Evolutionary conservation across 495 filamentous ascomycete genomes (phyloP), one percentile per base, ranked within the genome.

Genomic region (Aspergillus homomorphus): DNA sequence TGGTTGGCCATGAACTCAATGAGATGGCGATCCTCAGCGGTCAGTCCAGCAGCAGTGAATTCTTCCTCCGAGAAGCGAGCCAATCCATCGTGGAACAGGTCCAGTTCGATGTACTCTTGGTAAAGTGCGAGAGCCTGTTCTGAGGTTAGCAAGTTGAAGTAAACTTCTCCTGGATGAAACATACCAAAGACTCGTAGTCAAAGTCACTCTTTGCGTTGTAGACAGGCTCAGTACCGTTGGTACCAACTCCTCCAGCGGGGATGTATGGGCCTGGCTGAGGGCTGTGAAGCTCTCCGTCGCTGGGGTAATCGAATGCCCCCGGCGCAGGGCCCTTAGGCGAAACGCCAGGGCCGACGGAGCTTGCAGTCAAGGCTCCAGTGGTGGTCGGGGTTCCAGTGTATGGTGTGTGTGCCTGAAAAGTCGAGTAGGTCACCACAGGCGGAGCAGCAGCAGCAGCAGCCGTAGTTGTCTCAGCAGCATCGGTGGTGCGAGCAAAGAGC

Each of bases 1-100:
- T 96, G 91, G 42, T 91, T 72, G 2, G 89, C 89, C 92, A 95
- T 95, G 74, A 88, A 93, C 51, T 87, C 74, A 42, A 96, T 88
- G 28, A 94, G 73, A 51, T 75, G 83, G 26, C 87, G 80, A 63
- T 92, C 89, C 54, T 89, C 82, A 16, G 84, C 76, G 0, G 70
- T 84, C 14, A 96, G 67, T 3, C 89, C 89, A 45, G 83, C 87
- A 0, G 73, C 80, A 19, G 80, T 73, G 64, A 93, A 95, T 3
- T 96, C 89, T 14, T 84, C 75, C 0, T 75, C 83, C 1, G 82
- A 82, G 74, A 93, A 96, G 0, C 78, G 82, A 1, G 80, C 81
- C 18, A 96, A 78, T 18, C 87, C 90, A 67, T 90, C 83, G 65
- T 90, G 87, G 83, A 96, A 96, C 16, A 92, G 79, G 66, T 95